phyloP scores from a whole-genome alignment of 2,329 filamentous ascomycete species.

The Onygenales sp. region DNA sequence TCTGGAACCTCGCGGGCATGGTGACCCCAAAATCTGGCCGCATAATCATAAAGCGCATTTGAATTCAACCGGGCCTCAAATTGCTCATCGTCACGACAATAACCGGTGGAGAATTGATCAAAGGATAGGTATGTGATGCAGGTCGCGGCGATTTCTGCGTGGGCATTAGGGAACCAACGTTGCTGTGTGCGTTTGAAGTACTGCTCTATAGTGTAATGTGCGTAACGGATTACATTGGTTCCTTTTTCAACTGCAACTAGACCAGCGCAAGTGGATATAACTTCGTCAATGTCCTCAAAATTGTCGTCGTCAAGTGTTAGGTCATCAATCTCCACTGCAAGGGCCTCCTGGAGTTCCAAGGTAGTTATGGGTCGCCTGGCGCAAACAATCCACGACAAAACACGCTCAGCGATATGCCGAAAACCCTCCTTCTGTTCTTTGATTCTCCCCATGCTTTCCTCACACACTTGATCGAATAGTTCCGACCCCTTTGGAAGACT shows the following conservation, averaged over 20 bases:
- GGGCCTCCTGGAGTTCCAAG: slow-evolving; percentile 20
- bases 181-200: slow-evolving; percentile 32
- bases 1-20: no score
- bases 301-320: slow-evolving; percentile 18
- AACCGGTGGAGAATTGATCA: background rate
- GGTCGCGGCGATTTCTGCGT: slow-evolving; percentile 13
- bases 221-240: slow-evolving; percentile 13
- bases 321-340: slow-evolving; percentile 17
- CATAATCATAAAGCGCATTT: no score
- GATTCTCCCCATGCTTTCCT: slow-evolving; percentile 14
- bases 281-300: slow-evolving; percentile 8
- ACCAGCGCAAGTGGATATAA: slow-evolving; percentile 16
- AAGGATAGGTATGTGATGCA: slow-evolving; percentile 25
- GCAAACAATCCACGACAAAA: slow-evolving; percentile 6
- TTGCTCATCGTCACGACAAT: no score
- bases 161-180: slow-evolving; percentile 13
- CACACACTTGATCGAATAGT: slow-evolving; percentile 33
- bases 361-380: slow-evolving; percentile 17
- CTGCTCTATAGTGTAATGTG: slow-evolving; percentile 40
- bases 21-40: slow-evolving; percentile 4
- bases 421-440: background rate
- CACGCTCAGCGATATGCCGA: background rate
- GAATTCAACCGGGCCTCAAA: no score
- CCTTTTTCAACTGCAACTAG: slow-evolving; percentile 15
- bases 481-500: slow-evolving; percentile 11